These are phyloP conservation scores for Hortiboletus flavorubellus DNA, from an alignment of 768 basidiomycete genomes.

Conservation along the genomic window DNA sequence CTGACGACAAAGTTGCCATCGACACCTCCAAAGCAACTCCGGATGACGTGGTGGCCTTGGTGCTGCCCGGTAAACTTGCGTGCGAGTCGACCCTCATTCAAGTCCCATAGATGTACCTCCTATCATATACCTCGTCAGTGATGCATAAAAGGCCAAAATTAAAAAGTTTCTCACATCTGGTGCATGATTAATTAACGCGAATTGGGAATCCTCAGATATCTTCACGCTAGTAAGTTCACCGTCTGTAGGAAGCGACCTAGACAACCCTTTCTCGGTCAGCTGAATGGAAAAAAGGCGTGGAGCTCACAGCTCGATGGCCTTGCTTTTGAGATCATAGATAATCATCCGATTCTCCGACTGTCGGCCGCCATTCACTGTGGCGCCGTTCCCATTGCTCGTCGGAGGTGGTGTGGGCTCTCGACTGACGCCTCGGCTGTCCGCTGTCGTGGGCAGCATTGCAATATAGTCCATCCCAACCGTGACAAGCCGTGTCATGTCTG, in stretches of 20 bases:
- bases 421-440: slow-evolving; percentile 27
- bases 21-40: slow-evolving; percentile 91
- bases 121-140: slow-evolving; percentile 31
- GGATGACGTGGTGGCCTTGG: slow-evolving; percentile 81
- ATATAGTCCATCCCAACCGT: slow-evolving; percentile 70
- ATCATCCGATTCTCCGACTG: slow-evolving; percentile 61
- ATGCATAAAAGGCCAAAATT: neutral
- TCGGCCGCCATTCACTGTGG: slow-evolving; percentile 33
- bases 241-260: slow-evolving; percentile 61
- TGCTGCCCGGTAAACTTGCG: slow-evolving; percentile 85
- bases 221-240: slow-evolving; percentile 88
- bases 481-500: slow-evolving; percentile 79
- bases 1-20: slow-evolving; percentile 87
- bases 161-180: slow-evolving; percentile 63
- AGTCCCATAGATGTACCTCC: slow-evolving; percentile 90
- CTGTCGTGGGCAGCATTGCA: slow-evolving; percentile 19
- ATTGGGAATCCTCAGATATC: slow-evolving; percentile 81
- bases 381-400: slow-evolving; percentile 32
- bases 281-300: slow-evolving; percentile 6
- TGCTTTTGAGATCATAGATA: slow-evolving; percentile 71
- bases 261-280: slow-evolving; percentile 6
- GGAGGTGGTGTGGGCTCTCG: slow-evolving; percentile 36
- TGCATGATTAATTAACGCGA: slow-evolving; percentile 81
- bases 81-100: slow-evolving; percentile 62
- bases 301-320: slow-evolving; percentile 65